These are phyloP conservation scores for Cymbopogon flexuosus DNA, from an alignment of 202 grass and related monocot genomes.

Conservation along the genomic window DNA sequence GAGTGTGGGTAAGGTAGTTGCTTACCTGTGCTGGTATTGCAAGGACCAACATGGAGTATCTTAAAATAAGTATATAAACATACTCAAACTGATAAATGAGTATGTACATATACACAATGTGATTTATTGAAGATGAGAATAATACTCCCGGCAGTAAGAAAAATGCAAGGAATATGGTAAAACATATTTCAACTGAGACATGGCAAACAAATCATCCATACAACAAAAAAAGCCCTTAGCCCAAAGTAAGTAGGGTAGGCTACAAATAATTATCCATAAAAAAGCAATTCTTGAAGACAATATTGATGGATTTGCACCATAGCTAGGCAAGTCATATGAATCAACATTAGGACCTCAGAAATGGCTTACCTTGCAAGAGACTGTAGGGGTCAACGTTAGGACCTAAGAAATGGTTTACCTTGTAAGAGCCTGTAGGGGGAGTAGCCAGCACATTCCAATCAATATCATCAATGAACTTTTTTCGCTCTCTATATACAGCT, in stretches of 20 bases:
- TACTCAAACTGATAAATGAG: too few species aligned
- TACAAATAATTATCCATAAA: constrained; percentile 1
- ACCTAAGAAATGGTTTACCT: constrained; percentile 49
- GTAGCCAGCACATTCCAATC: constrained; percentile 87
- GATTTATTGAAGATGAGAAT: too few species aligned
- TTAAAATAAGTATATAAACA: too few species aligned
- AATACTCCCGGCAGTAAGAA: too few species aligned
- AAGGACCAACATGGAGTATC: too few species aligned
- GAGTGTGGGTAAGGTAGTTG: too few species aligned
- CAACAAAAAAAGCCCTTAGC: not conserved
- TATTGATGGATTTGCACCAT: constrained; percentile 3
- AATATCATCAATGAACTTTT: constrained; percentile 92
- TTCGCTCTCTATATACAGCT: constrained; percentile 92
- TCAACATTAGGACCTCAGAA: not conserved
- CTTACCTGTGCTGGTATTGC: too few species aligned
- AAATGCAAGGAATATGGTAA: not conserved
- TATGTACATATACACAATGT: too few species aligned
- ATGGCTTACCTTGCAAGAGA: not conserved
- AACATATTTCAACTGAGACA: not conserved
- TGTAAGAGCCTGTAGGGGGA: constrained; percentile 71
- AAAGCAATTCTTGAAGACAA: not conserved
- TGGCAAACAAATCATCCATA: not conserved
- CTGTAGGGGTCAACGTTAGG: not conserved
- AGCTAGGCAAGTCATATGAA: not conserved
- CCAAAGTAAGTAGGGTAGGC: not conserved